Evolutionary conservation across 345 rosid genomes (phyloP).

Genomic region (Fremontodendron californicum): DNA sequence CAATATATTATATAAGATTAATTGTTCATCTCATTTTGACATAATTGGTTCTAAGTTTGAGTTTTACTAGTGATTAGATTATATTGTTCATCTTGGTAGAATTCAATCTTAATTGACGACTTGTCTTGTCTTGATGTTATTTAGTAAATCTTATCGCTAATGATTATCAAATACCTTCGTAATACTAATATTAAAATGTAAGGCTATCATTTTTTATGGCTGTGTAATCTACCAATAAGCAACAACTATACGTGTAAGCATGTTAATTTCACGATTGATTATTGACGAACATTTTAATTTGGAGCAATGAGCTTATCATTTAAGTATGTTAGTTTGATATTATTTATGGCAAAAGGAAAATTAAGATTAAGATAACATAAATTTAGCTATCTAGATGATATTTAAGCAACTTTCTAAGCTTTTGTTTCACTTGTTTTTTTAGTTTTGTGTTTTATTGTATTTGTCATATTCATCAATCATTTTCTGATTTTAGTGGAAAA

Average conservation of each 20-base stretch:
- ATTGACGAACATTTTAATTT: neutral
- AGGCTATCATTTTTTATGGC: neutral
- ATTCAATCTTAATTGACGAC: too few relatives aligned
- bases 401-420: too few relatives aligned
- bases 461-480: too few relatives aligned
- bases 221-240: neutral
- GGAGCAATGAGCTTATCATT: too few relatives aligned
- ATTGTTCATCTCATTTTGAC: neutral
- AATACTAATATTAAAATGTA: neutral
- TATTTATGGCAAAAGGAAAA: neutral
- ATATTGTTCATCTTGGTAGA: too few relatives aligned
- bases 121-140: too few relatives aligned
- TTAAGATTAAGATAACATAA: neutral
- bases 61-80: too few relatives aligned
- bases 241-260: neutral
- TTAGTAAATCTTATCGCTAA: neutral
- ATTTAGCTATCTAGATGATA: too few relatives aligned
- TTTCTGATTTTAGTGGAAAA: neutral
- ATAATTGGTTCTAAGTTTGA: too few relatives aligned
- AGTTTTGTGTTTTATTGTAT: too few relatives aligned
- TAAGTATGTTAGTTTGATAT: too few relatives aligned
- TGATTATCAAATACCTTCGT: neutral
- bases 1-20: neutral
- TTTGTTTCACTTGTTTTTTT: too few relatives aligned
- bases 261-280: neutral